Conservation (phyloP, 805 yeast species). For the Monosporozyma aerobia region DNA sequence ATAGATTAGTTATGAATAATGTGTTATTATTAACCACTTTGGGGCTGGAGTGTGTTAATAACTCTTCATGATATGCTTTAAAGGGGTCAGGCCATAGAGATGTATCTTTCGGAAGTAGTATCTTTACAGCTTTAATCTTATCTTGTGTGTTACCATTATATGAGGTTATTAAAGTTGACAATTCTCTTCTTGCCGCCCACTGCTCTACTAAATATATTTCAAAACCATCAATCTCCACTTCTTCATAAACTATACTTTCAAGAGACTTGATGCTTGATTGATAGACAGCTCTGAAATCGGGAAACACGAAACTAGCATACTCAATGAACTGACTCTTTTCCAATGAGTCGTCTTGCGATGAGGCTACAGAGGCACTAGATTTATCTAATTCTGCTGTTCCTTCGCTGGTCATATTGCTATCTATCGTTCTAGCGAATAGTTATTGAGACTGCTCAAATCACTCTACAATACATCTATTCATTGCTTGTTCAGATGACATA, state of each 20-base stretch:
- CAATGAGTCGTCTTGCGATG: not conserved
- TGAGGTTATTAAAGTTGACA: constrained; percentile 62
- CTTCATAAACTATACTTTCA: constrained; percentile 35
- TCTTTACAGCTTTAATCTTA: constrained; percentile 48
- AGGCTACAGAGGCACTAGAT: not conserved
- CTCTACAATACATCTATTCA: not conserved
- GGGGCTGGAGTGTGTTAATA: constrained; percentile 56
- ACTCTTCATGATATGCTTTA: constrained; percentile 53
- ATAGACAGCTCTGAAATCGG: constrained; percentile 49
- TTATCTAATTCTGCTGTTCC: not conserved
- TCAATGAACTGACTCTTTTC: not conserved
- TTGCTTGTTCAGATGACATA: not conserved
- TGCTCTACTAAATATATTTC: constrained; percentile 91
- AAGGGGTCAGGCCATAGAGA: constrained; percentile 35
- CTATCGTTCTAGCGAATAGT: not conserved
- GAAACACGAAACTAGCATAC: constrained; percentile 33
- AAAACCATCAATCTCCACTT: constrained; percentile 54
- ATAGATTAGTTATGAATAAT: constrained; percentile 73
- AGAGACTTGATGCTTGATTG: constrained; percentile 36
- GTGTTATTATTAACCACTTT: constrained; percentile 53
- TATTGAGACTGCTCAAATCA: not conserved
- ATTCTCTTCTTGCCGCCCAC: constrained; percentile 72
- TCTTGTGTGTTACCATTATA: constrained; percentile 80
- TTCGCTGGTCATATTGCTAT: not conserved
- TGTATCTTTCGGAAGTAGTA: constrained; percentile 37